phyloP scores from a whole-genome alignment of 2,329 filamentous ascomycete species.

The Diaporthe australafricana region DNA sequence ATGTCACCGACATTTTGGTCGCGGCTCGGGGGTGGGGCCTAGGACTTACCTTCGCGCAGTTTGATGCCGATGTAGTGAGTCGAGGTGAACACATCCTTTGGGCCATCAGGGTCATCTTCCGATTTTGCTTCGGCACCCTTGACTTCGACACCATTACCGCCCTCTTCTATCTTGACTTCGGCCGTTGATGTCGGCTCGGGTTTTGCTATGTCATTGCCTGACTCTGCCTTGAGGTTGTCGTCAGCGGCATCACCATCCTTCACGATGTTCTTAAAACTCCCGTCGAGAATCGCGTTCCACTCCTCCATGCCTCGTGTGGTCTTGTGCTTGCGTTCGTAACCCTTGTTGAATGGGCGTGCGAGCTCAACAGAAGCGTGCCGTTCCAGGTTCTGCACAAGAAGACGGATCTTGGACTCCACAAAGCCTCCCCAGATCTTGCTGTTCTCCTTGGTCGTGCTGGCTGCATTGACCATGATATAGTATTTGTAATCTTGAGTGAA shows the following conservation, averaged over 20 bases:
- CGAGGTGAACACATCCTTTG: constrained; percentile 78
- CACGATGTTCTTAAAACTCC: constrained; percentile 60
- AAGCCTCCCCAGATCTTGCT: constrained; percentile 91
- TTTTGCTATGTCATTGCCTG: constrained; percentile 58
- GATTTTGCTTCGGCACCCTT: constrained; percentile 40
- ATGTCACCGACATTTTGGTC: not conserved
- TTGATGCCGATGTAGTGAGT: constrained; percentile 96
- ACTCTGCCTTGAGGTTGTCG: constrained; percentile 58
- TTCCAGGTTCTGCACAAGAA: constrained; percentile 86
- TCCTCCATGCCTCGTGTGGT: constrained; percentile 65
- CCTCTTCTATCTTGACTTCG: constrained; percentile 51
- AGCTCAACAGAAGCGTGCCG: constrained; percentile 82
- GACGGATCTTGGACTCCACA: constrained; percentile 91
- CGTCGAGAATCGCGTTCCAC: constrained; percentile 65
- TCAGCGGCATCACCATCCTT: constrained; percentile 48
- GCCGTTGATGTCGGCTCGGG: constrained; percentile 59
- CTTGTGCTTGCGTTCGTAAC: constrained; percentile 84
- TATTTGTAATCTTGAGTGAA: constrained; percentile 96
- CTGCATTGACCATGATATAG: constrained; percentile 88
- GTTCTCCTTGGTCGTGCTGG: constrained; percentile 84
- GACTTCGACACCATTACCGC: constrained; percentile 41
- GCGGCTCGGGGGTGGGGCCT: constrained; percentile 3
- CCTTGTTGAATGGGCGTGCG: constrained; percentile 93
- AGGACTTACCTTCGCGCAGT: constrained; percentile 74
- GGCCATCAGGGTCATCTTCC: constrained; percentile 38